phyloP scores from a whole-genome alignment of 768 basidiomycete genomes.

The Lentinula lateritia region DNA sequence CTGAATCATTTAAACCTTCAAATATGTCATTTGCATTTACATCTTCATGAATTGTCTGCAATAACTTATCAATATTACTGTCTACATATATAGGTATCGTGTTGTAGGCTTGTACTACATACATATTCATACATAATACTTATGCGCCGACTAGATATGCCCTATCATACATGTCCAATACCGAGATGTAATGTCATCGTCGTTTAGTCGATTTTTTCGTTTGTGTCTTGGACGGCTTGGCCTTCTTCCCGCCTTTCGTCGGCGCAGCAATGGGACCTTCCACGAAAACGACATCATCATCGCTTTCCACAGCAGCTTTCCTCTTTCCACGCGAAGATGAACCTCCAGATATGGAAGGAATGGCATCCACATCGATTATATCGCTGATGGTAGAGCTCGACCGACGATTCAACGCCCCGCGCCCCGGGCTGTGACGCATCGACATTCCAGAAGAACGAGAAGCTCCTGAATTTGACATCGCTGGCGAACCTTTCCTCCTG shows the following conservation, averaged over 20 bases:
- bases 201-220: slow-evolving; percentile 33
- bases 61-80: no score
- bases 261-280: slow-evolving; percentile 33
- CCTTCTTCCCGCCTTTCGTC: slow-evolving; percentile 29
- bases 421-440: slow-evolving; percentile 47
- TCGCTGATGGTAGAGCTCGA: slow-evolving; percentile 42
- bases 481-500: slow-evolving; percentile 30
- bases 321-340: slow-evolving; percentile 37
- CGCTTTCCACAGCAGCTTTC: slow-evolving; percentile 39
- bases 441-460: slow-evolving; percentile 46
- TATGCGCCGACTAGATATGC: no score
- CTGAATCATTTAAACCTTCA: not conserved
- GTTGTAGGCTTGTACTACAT: not conserved
- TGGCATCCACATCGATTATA: slow-evolving; percentile 35
- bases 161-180: slow-evolving; percentile 1
- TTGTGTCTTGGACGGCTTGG: slow-evolving; percentile 31
- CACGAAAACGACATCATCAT: slow-evolving; percentile 52
- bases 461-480: slow-evolving; percentile 27
- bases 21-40: no score
- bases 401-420: slow-evolving; percentile 29
- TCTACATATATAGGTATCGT: not conserved
- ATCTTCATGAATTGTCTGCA: no score
- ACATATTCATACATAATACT: not conserved
- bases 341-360: slow-evolving; percentile 15
- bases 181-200: slow-evolving; percentile 8